These are phyloP conservation scores for Maudiozyma bulderi DNA, from an alignment of 805 yeast species.

Conservation along the genomic window DNA sequence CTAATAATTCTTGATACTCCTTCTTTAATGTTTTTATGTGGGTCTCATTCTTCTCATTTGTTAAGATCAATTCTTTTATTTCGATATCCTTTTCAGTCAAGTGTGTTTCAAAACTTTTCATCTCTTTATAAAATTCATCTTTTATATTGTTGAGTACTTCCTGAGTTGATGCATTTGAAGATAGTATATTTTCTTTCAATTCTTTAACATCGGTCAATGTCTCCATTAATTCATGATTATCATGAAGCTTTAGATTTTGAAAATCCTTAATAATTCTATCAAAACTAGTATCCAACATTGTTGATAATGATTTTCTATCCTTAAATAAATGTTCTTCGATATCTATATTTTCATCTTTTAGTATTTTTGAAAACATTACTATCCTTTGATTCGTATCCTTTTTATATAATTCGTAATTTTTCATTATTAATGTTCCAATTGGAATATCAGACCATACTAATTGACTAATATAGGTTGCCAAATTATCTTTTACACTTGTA, in stretches of 20 bases:
- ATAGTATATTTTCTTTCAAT: background rate
- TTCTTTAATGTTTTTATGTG: background rate
- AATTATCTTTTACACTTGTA: background rate
- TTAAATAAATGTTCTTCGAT: background rate
- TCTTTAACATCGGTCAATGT: background rate
- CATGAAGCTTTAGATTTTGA: background rate
- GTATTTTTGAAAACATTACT: background rate
- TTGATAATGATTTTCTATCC: background rate
- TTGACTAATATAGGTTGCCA: background rate
- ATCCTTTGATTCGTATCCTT: background rate
- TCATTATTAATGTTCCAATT: slow-evolving; percentile 1
- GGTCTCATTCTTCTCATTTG: background rate
- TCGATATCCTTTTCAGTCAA: background rate
- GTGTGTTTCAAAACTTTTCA: background rate
- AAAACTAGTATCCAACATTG: background rate
- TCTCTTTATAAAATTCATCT: background rate
- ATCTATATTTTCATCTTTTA: background rate
- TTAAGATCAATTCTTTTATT: background rate
- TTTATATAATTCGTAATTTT: background rate
- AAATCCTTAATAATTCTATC: background rate
- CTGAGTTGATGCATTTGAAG: background rate
- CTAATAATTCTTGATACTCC: background rate
- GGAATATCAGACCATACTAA: slow-evolving; percentile 1
- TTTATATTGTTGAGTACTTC: background rate
- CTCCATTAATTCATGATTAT: background rate